Evolutionary conservation across 2,329 filamentous ascomycete genomes (phyloP).

Genomic region (Cladosporium halotolerans): DNA sequence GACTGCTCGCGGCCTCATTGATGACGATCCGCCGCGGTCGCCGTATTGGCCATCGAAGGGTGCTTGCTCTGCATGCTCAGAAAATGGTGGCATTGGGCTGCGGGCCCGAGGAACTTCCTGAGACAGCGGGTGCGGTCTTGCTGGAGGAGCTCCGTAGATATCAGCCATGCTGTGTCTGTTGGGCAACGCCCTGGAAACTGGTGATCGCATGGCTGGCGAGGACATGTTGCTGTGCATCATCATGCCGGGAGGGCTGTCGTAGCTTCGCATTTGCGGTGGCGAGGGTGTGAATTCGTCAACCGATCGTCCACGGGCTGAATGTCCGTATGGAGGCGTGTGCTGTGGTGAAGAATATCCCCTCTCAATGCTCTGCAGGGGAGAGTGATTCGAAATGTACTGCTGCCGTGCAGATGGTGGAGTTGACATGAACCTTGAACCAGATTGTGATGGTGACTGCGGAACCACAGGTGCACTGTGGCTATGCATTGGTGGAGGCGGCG

Average conservation of each 20-base stretch:
- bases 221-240: slow-evolving; percentile 21
- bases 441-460: slow-evolving; percentile 19
- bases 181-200: slow-evolving; percentile 18
- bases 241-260: slow-evolving; percentile 22
- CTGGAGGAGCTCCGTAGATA: slow-evolving; percentile 24
- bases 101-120: slow-evolving; percentile 29
- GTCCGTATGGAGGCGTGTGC: slow-evolving; percentile 17
- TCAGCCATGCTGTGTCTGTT: slow-evolving; percentile 30
- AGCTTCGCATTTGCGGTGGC: slow-evolving; percentile 23
- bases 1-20: slow-evolving; percentile 28
- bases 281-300: slow-evolving; percentile 26
- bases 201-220: slow-evolving; percentile 19
- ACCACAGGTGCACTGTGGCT: slow-evolving; percentile 30
- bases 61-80: background rate
- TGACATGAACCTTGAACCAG: slow-evolving; percentile 17
- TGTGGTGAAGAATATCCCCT: slow-evolving; percentile 22
- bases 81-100: slow-evolving; percentile 20
- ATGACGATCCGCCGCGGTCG: slow-evolving; percentile 16
- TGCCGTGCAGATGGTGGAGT: slow-evolving; percentile 20
- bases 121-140: slow-evolving; percentile 31
- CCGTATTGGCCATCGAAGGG: slow-evolving; percentile 10
- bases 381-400: slow-evolving; percentile 23
- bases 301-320: slow-evolving; percentile 23
- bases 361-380: slow-evolving; percentile 28
- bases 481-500: slow-evolving; percentile 33